Conservation (phyloP, 257 asterid genomes). For the Ajuga chamaepitys region DNA sequence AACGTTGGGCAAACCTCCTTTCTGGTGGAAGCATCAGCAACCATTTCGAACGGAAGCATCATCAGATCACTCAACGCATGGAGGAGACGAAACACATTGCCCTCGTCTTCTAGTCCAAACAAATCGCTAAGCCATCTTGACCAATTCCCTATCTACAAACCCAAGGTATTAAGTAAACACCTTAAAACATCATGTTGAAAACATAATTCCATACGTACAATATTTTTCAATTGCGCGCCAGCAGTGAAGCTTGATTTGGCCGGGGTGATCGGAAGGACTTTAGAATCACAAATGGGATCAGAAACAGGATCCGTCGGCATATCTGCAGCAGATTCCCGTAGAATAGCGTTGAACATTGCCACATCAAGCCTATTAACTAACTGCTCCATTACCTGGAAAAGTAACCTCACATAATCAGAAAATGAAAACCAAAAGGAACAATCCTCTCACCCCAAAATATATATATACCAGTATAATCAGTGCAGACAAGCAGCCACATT, state of each 20-base stretch:
- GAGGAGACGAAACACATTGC: slow-evolving; percentile 43
- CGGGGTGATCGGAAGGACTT: slow-evolving; percentile 77
- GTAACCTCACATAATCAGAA: neutral
- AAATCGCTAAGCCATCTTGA: slow-evolving; percentile 80
- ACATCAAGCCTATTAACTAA: slow-evolving; percentile 78
- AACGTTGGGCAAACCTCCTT: slow-evolving; percentile 82
- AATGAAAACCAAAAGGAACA: neutral
- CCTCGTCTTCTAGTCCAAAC: slow-evolving; percentile 64
- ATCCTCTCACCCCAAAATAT: no score
- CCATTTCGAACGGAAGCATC: slow-evolving; percentile 92
- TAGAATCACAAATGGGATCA: slow-evolving; percentile 75
- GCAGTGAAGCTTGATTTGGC: slow-evolving; percentile 84
- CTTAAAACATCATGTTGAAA: no score
- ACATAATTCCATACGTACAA: slow-evolving; percentile 56
- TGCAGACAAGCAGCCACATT: slow-evolving; percentile 83
- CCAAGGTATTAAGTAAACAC: slow-evolving; percentile 1
- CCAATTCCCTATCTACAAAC: slow-evolving; percentile 79
- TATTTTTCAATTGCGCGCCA: slow-evolving; percentile 87
- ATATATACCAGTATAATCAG: slow-evolving; percentile 58
- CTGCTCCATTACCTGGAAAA: slow-evolving; percentile 82
- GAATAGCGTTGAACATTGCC: slow-evolving; percentile 95
- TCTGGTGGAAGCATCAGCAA: slow-evolving; percentile 62
- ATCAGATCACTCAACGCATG: slow-evolving; percentile 77
- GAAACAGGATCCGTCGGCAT: slow-evolving; percentile 95
- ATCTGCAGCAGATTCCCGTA: slow-evolving; percentile 72